These are phyloP conservation scores for Dichotomopilus funicola DNA, from an alignment of 2,329 filamentous ascomycete genomes.

Conservation along the genomic window DNA sequence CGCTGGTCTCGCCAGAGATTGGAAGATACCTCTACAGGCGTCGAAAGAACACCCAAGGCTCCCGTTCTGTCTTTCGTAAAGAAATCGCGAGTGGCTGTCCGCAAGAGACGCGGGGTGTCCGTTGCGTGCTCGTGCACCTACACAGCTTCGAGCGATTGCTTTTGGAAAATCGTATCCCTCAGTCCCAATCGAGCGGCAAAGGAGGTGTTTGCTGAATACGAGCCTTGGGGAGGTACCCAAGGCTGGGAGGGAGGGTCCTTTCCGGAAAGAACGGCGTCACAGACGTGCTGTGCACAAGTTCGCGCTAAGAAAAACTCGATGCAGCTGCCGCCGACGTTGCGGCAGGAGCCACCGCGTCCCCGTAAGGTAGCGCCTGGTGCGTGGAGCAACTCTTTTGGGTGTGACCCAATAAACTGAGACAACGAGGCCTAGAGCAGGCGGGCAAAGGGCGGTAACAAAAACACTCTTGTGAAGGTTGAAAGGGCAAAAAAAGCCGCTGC, in stretches of 20 bases:
- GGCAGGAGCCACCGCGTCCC: too few relatives aligned
- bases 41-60: too few relatives aligned
- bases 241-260: constrained; percentile 4
- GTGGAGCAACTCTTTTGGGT: not conserved
- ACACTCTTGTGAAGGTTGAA: not conserved
- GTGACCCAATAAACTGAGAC: not conserved
- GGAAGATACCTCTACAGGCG: too few relatives aligned
- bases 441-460: not conserved
- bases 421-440: not conserved
- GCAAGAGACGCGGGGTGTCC: too few relatives aligned
- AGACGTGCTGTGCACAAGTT: not conserved
- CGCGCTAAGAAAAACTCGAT: constrained; percentile 12
- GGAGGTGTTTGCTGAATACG: constrained; percentile 15
- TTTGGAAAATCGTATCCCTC: too few relatives aligned
- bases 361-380: not conserved
- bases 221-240: constrained; percentile 8
- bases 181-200: constrained; percentile 1
- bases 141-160: too few relatives aligned
- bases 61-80: too few relatives aligned
- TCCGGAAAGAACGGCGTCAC: constrained; percentile 6
- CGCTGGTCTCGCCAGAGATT: too few relatives aligned
- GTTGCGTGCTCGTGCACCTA: too few relatives aligned
- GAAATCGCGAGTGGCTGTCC: too few relatives aligned
- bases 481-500: not conserved
- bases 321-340: not conserved